Conservation (phyloP, 2,329 filamentous ascomycete genomes). For the Amesomyces nigricolor region DNA sequence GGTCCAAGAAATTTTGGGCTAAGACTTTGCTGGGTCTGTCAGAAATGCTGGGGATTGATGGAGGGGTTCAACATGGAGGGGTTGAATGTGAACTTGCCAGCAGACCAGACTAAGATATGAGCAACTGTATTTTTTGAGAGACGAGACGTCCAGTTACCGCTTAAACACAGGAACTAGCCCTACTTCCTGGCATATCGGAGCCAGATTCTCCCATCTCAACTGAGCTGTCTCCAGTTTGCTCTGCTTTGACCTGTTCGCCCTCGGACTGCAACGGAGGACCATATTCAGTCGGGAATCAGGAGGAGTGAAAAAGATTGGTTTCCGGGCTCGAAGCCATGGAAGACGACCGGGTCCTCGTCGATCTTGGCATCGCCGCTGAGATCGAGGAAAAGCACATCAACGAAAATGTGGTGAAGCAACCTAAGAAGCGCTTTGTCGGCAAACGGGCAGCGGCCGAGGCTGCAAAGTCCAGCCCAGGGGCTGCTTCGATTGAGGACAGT, state of each 20-base stretch:
- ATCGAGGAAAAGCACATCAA: conserved; percentile 43
- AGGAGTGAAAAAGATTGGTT: too few relatives aligned
- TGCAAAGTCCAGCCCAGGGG: conserved; percentile 37
- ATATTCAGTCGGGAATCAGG: too few relatives aligned
- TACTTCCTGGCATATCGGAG: neutral
- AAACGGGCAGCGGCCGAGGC: conserved; percentile 65
- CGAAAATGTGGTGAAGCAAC: conserved; percentile 55
- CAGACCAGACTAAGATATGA: too few relatives aligned
- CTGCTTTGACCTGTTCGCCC: too few relatives aligned
- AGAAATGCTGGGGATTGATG: neutral
- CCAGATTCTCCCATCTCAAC: neutral
- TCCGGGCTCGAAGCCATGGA: conserved; percentile 52
- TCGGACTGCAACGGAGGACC: neutral
- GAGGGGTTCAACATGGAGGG: conserved; percentile 6
- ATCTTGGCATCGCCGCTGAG: conserved; percentile 64
- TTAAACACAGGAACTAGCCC: neutral
- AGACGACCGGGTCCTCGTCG: conserved; percentile 64
- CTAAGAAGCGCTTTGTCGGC: conserved; percentile 89
- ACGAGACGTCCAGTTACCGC: neutral
- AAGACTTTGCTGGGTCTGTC: neutral
- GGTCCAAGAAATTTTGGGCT: neutral
- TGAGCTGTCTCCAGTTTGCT: too few relatives aligned
- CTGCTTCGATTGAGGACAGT: conserved; percentile 48
- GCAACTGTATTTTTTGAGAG: too few relatives aligned
- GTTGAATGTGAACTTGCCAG: neutral